These are phyloP conservation scores for Trapa incisa DNA, from an alignment of 345 rosid genomes.

Conservation along the genomic window DNA sequence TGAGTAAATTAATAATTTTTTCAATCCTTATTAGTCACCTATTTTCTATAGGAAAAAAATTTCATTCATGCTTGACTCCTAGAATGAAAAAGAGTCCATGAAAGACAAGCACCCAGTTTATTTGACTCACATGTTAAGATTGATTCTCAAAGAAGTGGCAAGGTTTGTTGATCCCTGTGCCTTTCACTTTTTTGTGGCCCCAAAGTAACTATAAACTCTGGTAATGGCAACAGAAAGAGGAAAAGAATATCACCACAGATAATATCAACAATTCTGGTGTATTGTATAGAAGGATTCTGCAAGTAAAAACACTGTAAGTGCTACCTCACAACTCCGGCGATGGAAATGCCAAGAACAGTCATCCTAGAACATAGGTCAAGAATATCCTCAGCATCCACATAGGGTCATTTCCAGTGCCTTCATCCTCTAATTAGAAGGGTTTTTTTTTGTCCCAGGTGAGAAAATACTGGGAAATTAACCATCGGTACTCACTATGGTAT, in stretches of 20 bases:
- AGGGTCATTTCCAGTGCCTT: slow-evolving; percentile 13
- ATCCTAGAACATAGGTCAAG: slow-evolving; percentile 8
- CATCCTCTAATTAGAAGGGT: slow-evolving; percentile 10
- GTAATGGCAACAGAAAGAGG: background rate
- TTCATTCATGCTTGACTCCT: background rate
- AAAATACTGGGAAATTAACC: background rate
- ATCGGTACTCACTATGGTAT: slow-evolving; percentile 8
- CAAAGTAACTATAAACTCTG: background rate
- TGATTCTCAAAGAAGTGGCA: background rate
- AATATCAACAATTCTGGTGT: background rate
- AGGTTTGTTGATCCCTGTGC: background rate
- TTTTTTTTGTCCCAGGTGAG: slow-evolving; percentile 3
- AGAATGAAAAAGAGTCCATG: background rate
- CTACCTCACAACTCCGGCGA: slow-evolving; percentile 6
- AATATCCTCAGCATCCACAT: slow-evolving; percentile 4
- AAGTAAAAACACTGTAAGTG: background rate
- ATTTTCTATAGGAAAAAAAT: background rate
- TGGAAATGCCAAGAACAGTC: background rate
- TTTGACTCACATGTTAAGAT: background rate
- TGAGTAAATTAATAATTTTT: too few relatives aligned
- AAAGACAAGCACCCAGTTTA: background rate
- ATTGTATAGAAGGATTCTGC: background rate
- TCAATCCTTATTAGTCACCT: background rate
- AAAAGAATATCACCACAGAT: background rate
- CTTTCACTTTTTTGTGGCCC: background rate